Base-by-base conservation (phyloP, 73 alveolate genomes). In the Paramecium pentaurelia region DNA sequence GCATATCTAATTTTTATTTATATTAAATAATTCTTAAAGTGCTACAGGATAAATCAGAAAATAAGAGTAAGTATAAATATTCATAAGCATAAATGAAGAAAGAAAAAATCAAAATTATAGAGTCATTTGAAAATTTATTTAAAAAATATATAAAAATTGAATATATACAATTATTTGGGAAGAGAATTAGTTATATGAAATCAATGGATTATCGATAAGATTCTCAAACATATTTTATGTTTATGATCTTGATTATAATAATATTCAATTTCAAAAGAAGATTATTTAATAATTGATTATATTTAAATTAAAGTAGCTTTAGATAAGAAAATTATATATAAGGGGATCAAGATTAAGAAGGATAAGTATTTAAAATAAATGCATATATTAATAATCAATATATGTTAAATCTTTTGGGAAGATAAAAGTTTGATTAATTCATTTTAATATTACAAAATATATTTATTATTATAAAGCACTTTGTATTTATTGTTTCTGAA, bases 1-100 rank as follows among this genome's bases (percentile, higher is more conserved):
- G 77, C 91, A 80, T 80, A 45, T 80, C 91, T 45, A 64, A 64
- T 64, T 64, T 22, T 64, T 20, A 64, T 64, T 64, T 32, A 64
- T 60, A 64, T 64, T 64, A 64, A 64, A 32, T 64, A 28, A 64
- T 54, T 54, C 36, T 18, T 54, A 54, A 54, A 6, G 70, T 54
- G 20, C 32, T 54, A 22, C 32, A 54, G 32, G 14, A n/a, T 54
- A 16, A n/a, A 54, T n/a, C 70, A 54, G 11, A n/a, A n/a, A 18
- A 18, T 18, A 16, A 18, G n/a, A 18, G 32, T 54, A 18, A 54
- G 70, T 7, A 54, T 54, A 54, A 16, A 18, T 18, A 18, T 18
- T 54, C 70, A 54, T 25, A 54, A 34, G 70, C 70, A 54, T 54
- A 18, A 54, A 18, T 54, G 32, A 18, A 16, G 11, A 16, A 18